Conservation (phyloP, 768 basidiomycete genomes). For the Termitomyces sp. region DNA sequence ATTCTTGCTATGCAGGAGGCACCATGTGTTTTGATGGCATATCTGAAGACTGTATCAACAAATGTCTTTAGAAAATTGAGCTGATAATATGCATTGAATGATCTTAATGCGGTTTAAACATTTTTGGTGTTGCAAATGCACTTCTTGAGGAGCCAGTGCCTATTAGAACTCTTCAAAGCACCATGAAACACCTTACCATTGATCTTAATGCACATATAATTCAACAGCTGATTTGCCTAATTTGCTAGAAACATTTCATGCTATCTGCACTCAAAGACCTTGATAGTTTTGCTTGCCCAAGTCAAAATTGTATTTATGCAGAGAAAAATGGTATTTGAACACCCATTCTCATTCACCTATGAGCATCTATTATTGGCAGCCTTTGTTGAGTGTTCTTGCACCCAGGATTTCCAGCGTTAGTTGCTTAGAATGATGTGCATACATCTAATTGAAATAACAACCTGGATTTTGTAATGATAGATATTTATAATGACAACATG, state of each 20-base stretch:
- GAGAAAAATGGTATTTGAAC: not conserved
- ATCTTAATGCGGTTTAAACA: not conserved
- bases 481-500: too few species aligned
- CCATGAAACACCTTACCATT: not conserved
- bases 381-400: slow-evolving; percentile 6
- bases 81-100: not conserved
- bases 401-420: not conserved
- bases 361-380: slow-evolving; percentile 2
- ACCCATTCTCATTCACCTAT: not conserved
- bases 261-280: not conserved
- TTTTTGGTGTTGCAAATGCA: not conserved
- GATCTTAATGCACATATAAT: not conserved
- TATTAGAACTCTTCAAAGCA: too few species aligned
- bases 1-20: not conserved
- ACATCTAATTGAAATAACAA: not conserved
- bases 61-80: not conserved
- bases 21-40: not conserved
- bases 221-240: not conserved
- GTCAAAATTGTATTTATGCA: not conserved
- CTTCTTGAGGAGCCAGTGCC: not conserved
- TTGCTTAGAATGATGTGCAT: not conserved
- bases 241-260: slow-evolving; percentile 2
- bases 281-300: not conserved
- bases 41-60: too few species aligned
- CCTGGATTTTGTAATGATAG: too few species aligned